Conservation (phyloP, 345 rosid species). For the Streptanthus diversifolius region DNA sequence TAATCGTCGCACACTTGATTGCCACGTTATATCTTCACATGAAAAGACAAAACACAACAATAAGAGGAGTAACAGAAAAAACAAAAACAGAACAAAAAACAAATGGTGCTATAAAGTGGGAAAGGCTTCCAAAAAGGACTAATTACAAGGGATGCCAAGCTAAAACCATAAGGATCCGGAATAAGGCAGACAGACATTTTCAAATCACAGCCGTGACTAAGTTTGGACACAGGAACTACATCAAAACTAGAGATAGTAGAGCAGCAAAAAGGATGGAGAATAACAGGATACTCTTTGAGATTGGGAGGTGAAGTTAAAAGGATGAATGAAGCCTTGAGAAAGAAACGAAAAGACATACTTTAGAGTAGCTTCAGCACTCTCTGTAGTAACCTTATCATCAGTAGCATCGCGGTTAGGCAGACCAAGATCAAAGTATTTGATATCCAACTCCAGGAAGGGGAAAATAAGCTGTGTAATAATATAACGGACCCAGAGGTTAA, state of each 20-base stretch:
- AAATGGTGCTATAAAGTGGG: too few species aligned
- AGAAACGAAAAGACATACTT: slow-evolving; percentile 34
- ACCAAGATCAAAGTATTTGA: slow-evolving; percentile 67
- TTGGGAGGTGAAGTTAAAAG: not conserved
- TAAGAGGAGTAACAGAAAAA: too few species aligned
- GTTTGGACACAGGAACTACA: not conserved
- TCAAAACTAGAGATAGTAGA: not conserved
- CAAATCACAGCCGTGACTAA: not conserved
- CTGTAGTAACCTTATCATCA: slow-evolving; percentile 50
- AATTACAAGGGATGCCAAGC: not conserved
- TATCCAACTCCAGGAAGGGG: slow-evolving; percentile 63
- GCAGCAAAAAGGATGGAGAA: not conserved
- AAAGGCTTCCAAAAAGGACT: not conserved
- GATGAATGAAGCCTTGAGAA: not conserved
- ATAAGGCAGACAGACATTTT: not conserved
- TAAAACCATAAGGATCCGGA: not conserved
- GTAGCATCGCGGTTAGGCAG: slow-evolving; percentile 60
- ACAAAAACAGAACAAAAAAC: not conserved
- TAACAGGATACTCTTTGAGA: not conserved
- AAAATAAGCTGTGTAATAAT: slow-evolving; percentile 47
- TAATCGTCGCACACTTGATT: slow-evolving; percentile 61
- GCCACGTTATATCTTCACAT: slow-evolving; percentile 52
- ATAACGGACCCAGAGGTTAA: not conserved
- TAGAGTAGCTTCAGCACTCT: slow-evolving; percentile 63
- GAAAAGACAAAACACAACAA: too few species aligned